Evolutionary conservation across 139 green algal species (phyloP).

Genomic region (Closterium sp.): DNA sequence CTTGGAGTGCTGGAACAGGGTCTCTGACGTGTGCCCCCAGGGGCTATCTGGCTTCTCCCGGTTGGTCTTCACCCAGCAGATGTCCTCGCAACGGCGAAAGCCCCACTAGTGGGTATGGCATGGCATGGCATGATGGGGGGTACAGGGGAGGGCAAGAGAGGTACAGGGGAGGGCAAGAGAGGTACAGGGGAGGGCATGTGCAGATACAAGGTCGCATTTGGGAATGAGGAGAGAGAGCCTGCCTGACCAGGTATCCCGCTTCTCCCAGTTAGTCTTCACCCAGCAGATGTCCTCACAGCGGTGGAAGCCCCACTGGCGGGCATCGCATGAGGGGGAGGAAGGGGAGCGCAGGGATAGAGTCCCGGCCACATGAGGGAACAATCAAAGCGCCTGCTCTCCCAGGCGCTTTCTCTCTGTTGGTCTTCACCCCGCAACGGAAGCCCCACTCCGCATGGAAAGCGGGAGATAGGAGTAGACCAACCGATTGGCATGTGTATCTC

Average conservation of each 20-base stretch:
- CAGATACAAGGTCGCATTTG: no score
- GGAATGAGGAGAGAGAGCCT: no score
- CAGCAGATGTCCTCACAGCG: constrained; percentile 80
- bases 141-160: background rate
- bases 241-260: no score
- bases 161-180: background rate
- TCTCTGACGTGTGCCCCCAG: constrained; percentile 38
- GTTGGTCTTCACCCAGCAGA: constrained; percentile 83
- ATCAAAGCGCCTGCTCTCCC: constrained; percentile 4
- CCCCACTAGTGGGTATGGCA: constrained; percentile 66
- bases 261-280: constrained; percentile 73
- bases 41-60: constrained; percentile 30
- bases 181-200: background rate
- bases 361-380: no score
- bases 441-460: constrained; percentile 63
- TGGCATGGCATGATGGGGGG: no score
- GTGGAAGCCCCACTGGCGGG: constrained; percentile 72
- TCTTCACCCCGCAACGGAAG: constrained; percentile 79
- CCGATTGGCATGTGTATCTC: no score
- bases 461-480: background rate
- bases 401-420: constrained; percentile 57
- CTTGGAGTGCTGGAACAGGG: constrained; percentile 78
- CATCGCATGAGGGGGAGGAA: background rate
- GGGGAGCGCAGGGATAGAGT: background rate
- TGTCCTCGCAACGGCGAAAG: constrained; percentile 78